Percentiles rank a stretch among this genome's conserved stretches.
These are phyloP conservation scores for Barnettozyma botsteinii DNA, from an alignment of 805 yeast genomes.

Conservation along the genomic window DNA sequence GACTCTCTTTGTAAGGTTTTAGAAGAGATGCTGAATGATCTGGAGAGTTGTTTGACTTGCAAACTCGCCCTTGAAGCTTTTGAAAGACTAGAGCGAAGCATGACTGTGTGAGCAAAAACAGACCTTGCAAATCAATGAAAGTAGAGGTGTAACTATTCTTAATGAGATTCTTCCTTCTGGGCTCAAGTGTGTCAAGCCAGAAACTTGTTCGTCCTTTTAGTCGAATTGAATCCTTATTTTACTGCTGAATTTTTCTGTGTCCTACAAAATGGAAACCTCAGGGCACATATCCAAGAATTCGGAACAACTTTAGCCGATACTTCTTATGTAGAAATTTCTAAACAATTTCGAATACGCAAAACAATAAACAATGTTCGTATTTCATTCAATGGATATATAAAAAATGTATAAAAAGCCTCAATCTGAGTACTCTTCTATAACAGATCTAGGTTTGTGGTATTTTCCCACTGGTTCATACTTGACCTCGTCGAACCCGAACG, in stretches of 20 bases:
- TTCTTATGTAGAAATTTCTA: no score
- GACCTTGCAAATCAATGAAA: no score
- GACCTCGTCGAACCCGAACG: slow-evolving; percentile 28
- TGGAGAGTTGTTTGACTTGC: neutral
- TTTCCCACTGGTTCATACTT: slow-evolving; percentile 34
- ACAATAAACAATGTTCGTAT: no score
- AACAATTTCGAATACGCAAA: no score
- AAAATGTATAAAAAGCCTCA: no score
- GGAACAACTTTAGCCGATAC: neutral
- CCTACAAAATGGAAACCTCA: neutral
- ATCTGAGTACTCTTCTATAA: slow-evolving; percentile 30
- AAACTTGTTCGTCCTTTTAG: no score
- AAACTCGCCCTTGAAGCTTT: slow-evolving; percentile 5
- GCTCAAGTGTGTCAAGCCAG: no score
- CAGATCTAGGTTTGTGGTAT: slow-evolving; percentile 32
- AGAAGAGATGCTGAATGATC: slow-evolving; percentile 5
- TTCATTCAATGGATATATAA: no score
- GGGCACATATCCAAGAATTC: no score
- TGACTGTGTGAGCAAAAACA: no score
- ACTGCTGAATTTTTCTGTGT: neutral
- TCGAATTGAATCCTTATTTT: neutral
- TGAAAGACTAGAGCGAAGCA: slow-evolving; percentile 7
- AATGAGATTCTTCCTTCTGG: no score
- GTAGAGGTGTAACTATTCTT: no score
- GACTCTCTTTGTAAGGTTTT: slow-evolving; percentile 13